Evolutionary conservation across 345 rosid genomes (phyloP).

Genomic region (Citrus reticulata): DNA sequence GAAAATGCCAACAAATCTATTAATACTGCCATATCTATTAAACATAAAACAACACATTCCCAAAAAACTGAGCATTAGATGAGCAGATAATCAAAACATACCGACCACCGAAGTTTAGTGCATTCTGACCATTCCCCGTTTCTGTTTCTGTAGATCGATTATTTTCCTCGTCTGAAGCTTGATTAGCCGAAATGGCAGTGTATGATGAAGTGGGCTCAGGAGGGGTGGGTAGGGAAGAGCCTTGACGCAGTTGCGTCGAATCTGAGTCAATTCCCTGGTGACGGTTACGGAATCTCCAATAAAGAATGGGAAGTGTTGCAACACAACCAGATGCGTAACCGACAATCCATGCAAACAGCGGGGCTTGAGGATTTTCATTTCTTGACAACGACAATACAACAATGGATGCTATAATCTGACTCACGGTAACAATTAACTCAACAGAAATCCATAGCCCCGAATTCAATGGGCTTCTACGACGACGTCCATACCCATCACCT

Average conservation of each 20-base stretch:
- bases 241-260: constrained; percentile 33
- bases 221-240: constrained; percentile 34
- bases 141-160: constrained; percentile 22
- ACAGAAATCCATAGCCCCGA: constrained; percentile 82
- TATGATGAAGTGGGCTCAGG: constrained; percentile 49
- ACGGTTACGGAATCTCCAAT: constrained; percentile 66
- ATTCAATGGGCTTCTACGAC: constrained; percentile 67
- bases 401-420: constrained; percentile 77
- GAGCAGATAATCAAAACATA: constrained; percentile 14
- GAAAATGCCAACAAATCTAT: not conserved
- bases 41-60: not conserved
- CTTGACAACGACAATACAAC: constrained; percentile 61
- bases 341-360: constrained; percentile 72
- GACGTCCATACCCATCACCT: constrained; percentile 48
- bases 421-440: constrained; percentile 61
- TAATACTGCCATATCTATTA: not conserved
- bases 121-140: constrained; percentile 28
- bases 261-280: constrained; percentile 39
- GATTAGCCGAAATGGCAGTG: constrained; percentile 57
- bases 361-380: constrained; percentile 77
- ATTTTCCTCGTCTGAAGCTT: constrained; percentile 53
- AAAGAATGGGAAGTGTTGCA: constrained; percentile 75
- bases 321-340: constrained; percentile 86
- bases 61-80: not conserved
- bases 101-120: constrained; percentile 46